These are phyloP conservation scores for Psilocybe subaeruginosa DNA, from an alignment of 768 basidiomycete species.

Conservation along the genomic window DNA sequence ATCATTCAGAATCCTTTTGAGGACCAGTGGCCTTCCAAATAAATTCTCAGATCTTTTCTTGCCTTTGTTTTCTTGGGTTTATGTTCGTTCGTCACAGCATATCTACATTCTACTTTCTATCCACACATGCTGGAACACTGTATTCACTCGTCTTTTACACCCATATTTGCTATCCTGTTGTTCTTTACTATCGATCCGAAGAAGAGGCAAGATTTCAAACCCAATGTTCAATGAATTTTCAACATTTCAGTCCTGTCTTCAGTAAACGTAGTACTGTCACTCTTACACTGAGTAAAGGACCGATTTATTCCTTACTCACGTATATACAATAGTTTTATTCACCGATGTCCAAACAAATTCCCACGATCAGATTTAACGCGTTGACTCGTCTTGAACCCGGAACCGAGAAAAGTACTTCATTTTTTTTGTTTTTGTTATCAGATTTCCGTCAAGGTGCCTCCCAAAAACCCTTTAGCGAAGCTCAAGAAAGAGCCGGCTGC, in stretches of 20 bases:
- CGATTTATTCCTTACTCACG: too few relatives aligned
- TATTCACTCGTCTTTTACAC: not conserved
- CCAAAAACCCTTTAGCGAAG: slow-evolving; percentile 44
- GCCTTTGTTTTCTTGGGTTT: not conserved
- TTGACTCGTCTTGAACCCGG: not conserved
- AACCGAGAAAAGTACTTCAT: not conserved
- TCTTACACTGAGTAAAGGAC: too few relatives aligned
- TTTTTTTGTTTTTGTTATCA: slow-evolving; percentile 4
- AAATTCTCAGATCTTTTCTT: not conserved
- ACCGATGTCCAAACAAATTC: not conserved
- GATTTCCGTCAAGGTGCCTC: slow-evolving; percentile 24
- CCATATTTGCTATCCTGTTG: not conserved
- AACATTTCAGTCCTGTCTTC: not conserved
- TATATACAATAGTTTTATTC: not conserved
- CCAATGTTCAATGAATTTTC: not conserved
- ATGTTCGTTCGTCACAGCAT: not conserved
- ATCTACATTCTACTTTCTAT: not conserved
- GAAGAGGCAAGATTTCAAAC: too few relatives aligned
- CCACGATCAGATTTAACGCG: slow-evolving; percentile 5
- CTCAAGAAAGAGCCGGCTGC: slow-evolving; percentile 50
- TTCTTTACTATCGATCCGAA: not conserved
- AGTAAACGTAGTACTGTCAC: too few relatives aligned
- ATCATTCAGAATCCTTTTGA: slow-evolving; percentile 20
- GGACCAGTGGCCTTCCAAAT: slow-evolving; percentile 1
- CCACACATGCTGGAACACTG: not conserved